phyloP scores from a whole-genome alignment of 495 filamentous ascomycete genomes.

The Patellaria atrata region DNA sequence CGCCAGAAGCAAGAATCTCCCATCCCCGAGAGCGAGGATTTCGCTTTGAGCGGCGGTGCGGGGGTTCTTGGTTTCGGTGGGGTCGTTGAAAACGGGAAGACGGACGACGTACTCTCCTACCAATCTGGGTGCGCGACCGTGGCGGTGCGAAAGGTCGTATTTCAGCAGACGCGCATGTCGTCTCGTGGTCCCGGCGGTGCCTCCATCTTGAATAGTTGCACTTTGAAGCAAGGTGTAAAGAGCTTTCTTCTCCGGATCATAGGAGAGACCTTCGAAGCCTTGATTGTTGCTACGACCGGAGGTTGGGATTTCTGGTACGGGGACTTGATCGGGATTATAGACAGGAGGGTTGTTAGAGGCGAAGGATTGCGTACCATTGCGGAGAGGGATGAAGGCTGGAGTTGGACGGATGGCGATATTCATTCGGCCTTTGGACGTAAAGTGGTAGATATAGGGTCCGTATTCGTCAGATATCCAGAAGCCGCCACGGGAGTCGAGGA shows the following conservation, averaged over 20 bases:
- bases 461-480: slow-evolving; percentile 79
- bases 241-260: slow-evolving; percentile 45
- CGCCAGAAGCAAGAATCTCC: slow-evolving; percentile 54
- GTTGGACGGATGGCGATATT: slow-evolving; percentile 51
- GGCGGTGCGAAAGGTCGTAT: slow-evolving; percentile 39
- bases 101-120: slow-evolving; percentile 54
- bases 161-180: slow-evolving; percentile 46
- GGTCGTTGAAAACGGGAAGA: slow-evolving; percentile 43
- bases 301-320: slow-evolving; percentile 41
- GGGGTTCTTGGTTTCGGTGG: slow-evolving; percentile 22
- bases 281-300: slow-evolving; percentile 64
- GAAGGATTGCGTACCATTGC: slow-evolving; percentile 46
- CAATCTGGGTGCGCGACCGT: slow-evolving; percentile 28
- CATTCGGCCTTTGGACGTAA: slow-evolving; percentile 45
- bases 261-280: slow-evolving; percentile 60
- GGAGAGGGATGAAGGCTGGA: slow-evolving; percentile 48
- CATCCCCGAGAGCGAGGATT: slow-evolving; percentile 48
- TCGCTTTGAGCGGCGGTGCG: slow-evolving; percentile 55
- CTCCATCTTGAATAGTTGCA: slow-evolving; percentile 38
- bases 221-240: slow-evolving; percentile 58
- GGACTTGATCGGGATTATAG: slow-evolving; percentile 34
- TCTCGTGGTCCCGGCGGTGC: slow-evolving; percentile 37
- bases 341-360: slow-evolving; percentile 46
- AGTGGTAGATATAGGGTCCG: slow-evolving; percentile 61
- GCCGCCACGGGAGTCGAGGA: slow-evolving; percentile 44